Evolutionary conservation across 192 early-diverging fungal genomes (phyloP).

Genomic region (Fimicolochytrium jonesii): DNA sequence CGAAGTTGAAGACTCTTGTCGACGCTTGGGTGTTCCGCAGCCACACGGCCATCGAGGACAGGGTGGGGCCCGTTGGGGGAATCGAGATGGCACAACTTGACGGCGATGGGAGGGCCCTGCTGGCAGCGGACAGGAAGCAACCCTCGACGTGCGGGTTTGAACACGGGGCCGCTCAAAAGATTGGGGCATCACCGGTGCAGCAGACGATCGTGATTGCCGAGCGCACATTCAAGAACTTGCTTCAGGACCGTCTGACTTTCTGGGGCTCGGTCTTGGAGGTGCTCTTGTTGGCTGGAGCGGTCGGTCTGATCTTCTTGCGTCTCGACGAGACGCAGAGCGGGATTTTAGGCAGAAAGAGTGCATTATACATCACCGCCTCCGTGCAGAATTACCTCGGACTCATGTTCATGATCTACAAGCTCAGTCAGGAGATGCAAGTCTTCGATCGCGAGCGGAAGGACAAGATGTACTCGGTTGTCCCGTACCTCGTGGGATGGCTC

Average conservation of each 20-base stretch:
- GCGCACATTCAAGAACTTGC: slow-evolving; percentile 30
- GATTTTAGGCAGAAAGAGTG: slow-evolving; percentile 30
- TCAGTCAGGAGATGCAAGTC: slow-evolving; percentile 38
- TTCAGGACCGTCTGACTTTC: slow-evolving; percentile 36
- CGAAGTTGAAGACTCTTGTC: slow-evolving; percentile 22
- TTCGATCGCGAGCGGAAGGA: slow-evolving; percentile 47
- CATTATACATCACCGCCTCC: slow-evolving; percentile 28
- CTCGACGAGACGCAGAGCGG: slow-evolving; percentile 34
- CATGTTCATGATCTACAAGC: slow-evolving; percentile 44
- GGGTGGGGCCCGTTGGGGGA: too few species aligned
- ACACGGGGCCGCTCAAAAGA: neutral
- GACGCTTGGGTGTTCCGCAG: slow-evolving; percentile 20
- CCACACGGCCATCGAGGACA: too few species aligned
- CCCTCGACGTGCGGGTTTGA: neutral
- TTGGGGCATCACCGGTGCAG: slow-evolving; percentile 26
- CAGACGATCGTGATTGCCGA: slow-evolving; percentile 29
- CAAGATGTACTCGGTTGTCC: slow-evolving; percentile 45
- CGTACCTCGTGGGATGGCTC: slow-evolving; percentile 39
- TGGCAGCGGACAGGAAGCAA: too few species aligned
- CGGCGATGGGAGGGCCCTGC: too few species aligned
- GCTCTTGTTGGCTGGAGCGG: slow-evolving; percentile 24
- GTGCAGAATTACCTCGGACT: slow-evolving; percentile 41
- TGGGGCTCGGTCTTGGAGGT: slow-evolving; percentile 43
- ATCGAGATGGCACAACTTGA: too few species aligned
- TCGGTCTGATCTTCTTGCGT: slow-evolving; percentile 40